Percentiles rank a stretch among this genome's conserved stretches.
Evolutionary conservation across 176 grass and related monocot species (phyloP).

Genomic region (Oryza punctata): DNA sequence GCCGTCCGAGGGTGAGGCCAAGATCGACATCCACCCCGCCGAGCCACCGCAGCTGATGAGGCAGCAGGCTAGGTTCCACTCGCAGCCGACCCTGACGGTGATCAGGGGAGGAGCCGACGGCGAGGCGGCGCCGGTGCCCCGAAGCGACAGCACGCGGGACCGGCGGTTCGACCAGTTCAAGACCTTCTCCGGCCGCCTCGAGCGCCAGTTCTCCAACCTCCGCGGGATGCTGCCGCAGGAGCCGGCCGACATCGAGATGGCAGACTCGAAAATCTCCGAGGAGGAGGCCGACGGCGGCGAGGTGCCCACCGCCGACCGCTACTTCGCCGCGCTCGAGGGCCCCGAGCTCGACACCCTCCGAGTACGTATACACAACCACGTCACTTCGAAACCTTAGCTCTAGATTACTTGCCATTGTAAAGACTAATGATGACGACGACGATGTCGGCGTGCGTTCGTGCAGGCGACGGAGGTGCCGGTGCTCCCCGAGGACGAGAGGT

Average conservation of each 20-base stretch:
- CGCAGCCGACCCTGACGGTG: constrained; percentile 42
- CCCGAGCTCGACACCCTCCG: constrained; percentile 84
- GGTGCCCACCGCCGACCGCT: constrained; percentile 55
- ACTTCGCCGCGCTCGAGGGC: constrained; percentile 79
- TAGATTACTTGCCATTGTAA: not conserved
- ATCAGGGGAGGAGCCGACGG: not conserved
- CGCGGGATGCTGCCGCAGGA: constrained; percentile 50
- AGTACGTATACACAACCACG: constrained; percentile 22
- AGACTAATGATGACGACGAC: not conserved
- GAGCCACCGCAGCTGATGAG: constrained; percentile 10
- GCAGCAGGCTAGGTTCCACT: constrained; percentile 34
- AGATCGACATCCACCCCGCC: not conserved
- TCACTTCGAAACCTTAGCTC: not conserved
- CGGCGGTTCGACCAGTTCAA: constrained; percentile 75
- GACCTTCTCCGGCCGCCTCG: constrained; percentile 77
- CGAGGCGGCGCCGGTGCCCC: not conserved
- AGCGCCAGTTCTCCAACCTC: constrained; percentile 76
- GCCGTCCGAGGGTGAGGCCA: not conserved
- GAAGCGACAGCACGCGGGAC: constrained; percentile 44
- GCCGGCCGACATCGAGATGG: constrained; percentile 17
- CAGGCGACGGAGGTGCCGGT: constrained; percentile 50
- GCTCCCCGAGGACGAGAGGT: constrained; percentile 68
- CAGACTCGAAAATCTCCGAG: not conserved
- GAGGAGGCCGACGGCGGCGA: constrained; percentile 37
- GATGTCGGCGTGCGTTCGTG: not conserved